Base-by-base conservation (phyloP, 345 rosid species). In the Noccaea bulbosa region DNA sequence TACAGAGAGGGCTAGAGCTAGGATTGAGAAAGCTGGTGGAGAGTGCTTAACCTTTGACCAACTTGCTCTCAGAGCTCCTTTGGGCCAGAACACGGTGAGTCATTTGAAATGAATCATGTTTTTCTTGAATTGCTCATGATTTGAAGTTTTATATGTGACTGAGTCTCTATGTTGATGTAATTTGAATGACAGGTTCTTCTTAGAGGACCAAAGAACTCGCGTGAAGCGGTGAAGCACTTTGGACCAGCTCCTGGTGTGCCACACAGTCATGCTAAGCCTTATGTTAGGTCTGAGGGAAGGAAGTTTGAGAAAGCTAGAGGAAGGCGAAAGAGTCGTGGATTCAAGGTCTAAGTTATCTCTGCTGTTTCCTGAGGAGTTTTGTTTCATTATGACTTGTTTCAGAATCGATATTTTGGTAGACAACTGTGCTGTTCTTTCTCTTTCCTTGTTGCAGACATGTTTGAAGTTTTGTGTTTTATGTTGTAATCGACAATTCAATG, bases 231-330 rank as follows among this genome's bases (percentile, higher is more conserved):
- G 72, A 93, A 90, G 80, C 98, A 93, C 79, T 93, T 93, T 46
- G 98, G 98, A 2, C 93, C 85, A 1, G 97, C 98, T 49, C 98
- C 98, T 45, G 96, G 98, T 73, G 97, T 93, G 50, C 98, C 98
- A 0, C 90, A 85, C 88, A 93, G 96, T 77, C 83, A 87, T 78
- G 56, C 90, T 62, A 93, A 93, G 73, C 97, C 98, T 0, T 93
- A 86, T 50, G 93, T 90, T 37, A 84, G 98, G 34, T 7, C 78
- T 0, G 85, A 84, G 86, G 97, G 97, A 76, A 85, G 97, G 78
- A 90, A 90, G 84, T 90, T 84, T 52, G 95, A 90, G 84, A 86
- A 62, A 69, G 98, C 93, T 27, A 81, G 98, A 79, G 98, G 98
- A 48, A 88, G 43, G 80, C 84, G 94, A 62, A 88, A 86, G 85